These are phyloP conservation scores for Diaporthe ampelina DNA, from an alignment of 2,329 filamentous ascomycete species.

Conservation along the genomic window DNA sequence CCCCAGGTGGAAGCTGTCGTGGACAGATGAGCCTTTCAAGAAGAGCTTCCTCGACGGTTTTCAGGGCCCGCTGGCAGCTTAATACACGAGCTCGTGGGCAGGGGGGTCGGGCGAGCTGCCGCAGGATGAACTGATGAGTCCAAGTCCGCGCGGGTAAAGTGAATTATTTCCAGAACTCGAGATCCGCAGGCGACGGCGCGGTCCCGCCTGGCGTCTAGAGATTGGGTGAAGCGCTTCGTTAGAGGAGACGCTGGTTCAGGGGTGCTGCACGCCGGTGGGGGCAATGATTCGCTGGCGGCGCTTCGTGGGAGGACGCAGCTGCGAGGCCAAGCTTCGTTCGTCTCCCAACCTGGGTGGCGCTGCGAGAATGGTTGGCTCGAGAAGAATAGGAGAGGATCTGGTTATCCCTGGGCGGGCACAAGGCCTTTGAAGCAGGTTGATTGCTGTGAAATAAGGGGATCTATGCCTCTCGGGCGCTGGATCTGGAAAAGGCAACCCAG, in stretches of 20 bases:
- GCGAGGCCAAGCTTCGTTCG: conserved; percentile 29
- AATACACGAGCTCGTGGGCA: conserved; percentile 35
- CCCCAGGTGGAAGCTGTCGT: conserved; percentile 38
- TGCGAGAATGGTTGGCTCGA: conserved; percentile 29
- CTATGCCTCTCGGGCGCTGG: conserved; percentile 20
- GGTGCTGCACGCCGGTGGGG: conserved; percentile 16
- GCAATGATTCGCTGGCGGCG: conserved; percentile 40
- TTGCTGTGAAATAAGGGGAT: conserved; percentile 28
- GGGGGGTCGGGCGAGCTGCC: conserved; percentile 24
- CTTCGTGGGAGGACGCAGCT: conserved; percentile 37
- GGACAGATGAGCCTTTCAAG: conserved; percentile 15
- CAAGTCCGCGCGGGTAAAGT: conserved; percentile 33
- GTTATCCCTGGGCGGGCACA: neutral
- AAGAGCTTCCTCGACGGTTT: neutral
- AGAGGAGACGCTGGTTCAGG: conserved; percentile 39
- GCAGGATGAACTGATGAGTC: conserved; percentile 32
- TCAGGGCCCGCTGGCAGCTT: conserved; percentile 29
- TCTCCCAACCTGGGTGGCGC: conserved; percentile 24
- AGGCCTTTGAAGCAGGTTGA: conserved; percentile 32
- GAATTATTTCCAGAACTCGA: conserved; percentile 37
- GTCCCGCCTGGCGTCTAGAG: conserved; percentile 41
- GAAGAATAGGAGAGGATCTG: conserved; percentile 1
- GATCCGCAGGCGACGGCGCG: conserved; percentile 34
- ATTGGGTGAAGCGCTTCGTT: conserved; percentile 41
- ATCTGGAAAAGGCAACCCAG: conserved; percentile 30